Evolutionary conservation across 805 yeast species (phyloP).

Genomic region (Candida succiphila): DNA sequence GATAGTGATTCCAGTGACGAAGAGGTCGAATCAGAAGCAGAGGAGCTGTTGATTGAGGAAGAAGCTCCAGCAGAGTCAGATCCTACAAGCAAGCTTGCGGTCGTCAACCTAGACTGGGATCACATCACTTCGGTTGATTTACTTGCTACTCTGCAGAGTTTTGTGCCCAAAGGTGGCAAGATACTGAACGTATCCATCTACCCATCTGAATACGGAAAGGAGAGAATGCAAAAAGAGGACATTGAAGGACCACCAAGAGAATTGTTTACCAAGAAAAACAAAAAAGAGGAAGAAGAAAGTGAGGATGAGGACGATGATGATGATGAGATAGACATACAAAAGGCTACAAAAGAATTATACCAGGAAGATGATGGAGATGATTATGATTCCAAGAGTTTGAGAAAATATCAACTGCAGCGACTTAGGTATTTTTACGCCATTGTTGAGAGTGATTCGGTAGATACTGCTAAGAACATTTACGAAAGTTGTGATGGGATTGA

Average conservation of each 20-base stretch:
- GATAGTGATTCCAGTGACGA: constrained; percentile 1
- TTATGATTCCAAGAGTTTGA: constrained; percentile 72
- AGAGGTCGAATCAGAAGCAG: constrained; percentile 42
- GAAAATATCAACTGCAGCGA: constrained; percentile 88
- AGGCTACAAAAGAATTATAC: constrained; percentile 60
- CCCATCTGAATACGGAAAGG: constrained; percentile 91
- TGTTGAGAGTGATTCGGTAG: constrained; percentile 66
- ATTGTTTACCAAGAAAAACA: constrained; percentile 45
- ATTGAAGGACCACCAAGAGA: constrained; percentile 89
- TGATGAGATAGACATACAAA: constrained; percentile 33
- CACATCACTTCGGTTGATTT: constrained; percentile 80
- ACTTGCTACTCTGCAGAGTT: constrained; percentile 80
- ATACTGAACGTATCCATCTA: constrained; percentile 62
- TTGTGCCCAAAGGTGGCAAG: constrained; percentile 67
- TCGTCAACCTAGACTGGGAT: constrained; percentile 97
- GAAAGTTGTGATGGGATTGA: constrained; percentile 91
- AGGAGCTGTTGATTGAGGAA: constrained; percentile 42
- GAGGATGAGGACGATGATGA: constrained; percentile 37
- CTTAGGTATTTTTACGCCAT: constrained; percentile 90
- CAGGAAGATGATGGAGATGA: constrained; percentile 78
- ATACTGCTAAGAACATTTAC: constrained; percentile 68
- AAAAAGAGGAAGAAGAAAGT: constrained; percentile 24
- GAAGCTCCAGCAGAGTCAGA: constrained; percentile 77
- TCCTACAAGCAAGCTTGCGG: constrained; percentile 75
- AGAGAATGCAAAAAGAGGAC: constrained; percentile 83